Evolutionary conservation across 179 eudicot species (phyloP).

Genomic region (Beta lomatogona): DNA sequence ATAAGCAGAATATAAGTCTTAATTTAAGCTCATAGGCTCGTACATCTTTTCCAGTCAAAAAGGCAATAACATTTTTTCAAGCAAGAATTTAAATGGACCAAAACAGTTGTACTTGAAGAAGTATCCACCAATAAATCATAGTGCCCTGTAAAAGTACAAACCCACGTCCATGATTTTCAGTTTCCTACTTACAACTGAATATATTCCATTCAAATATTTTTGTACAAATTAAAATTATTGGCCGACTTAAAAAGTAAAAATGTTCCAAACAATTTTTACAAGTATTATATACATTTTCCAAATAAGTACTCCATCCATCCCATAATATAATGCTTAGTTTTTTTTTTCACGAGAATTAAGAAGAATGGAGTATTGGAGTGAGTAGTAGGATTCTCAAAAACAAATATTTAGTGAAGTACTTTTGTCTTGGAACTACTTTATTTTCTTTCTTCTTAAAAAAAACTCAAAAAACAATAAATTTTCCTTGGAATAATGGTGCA

Average conservation of each 20-base stretch:
- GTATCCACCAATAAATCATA: constrained; percentile 21
- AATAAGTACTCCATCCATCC: no score
- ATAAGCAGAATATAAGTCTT: background rate
- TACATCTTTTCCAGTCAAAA: constrained; percentile 24
- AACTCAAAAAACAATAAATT: no score
- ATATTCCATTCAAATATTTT: constrained; percentile 22
- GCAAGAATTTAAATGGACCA: constrained; percentile 15
- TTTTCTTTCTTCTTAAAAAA: no score
- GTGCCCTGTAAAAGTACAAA: constrained; percentile 26
- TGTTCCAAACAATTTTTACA: no score
- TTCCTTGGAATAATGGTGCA: no score
- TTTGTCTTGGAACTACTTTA: no score
- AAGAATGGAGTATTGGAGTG: no score
- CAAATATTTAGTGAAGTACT: no score
- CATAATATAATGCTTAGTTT: no score
- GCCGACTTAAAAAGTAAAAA: background rate
- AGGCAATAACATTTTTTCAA: constrained; percentile 14
- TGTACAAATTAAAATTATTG: constrained; percentile 8
- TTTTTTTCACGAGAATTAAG: no score
- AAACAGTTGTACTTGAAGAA: constrained; percentile 17
- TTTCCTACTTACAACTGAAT: constrained; percentile 26
- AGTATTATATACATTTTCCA: no score
- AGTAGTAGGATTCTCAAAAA: no score
- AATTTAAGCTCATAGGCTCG: background rate
- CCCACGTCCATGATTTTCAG: constrained; percentile 7